Evolutionary conservation across 169 alveolate species (phyloP), one percentile per base, ranked within the genome.

Genomic region (Plasmodium coatneyi): DNA sequence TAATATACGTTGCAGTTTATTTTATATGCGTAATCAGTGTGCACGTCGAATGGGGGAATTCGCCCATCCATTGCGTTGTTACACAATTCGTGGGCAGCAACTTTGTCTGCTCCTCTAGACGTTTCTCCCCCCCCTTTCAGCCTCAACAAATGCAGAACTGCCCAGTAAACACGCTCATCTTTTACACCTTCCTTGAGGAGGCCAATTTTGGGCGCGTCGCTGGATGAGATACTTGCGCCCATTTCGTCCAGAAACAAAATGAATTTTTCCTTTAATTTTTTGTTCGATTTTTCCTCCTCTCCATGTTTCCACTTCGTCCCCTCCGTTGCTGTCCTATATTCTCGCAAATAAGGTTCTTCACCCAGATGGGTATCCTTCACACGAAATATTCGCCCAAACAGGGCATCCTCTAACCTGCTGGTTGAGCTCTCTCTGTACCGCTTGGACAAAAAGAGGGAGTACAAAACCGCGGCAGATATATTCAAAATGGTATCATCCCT

Each of bases 1-100:
- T 91, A 91, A 72, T 91, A 91, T 12, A 91, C 87, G 83, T 91
- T 80, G 41, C 78, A 81, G 46, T 91, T 91, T 56, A 91, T 91
- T 71, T 91, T 91, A 28, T 80, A 91, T 12, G 84, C 91, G 66
- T 81, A 91, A 46, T 91, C 95, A 30, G 92, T 91, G 71, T 80
- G 25, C 16, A 91, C 52, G 28, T 91, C 95, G 74, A 91, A 91
- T 22, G 49, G 14, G 1, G 6, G 30, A n/a, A 14, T 16, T 25
- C 46, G 41, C 28, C 14, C 14, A 0, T 5, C 32, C 10, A 43
- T 71, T 28, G 60, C 60, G 66, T 28, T 34, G 41, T 25, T 46
- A 19, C 43, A 2, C 34, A 74, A 32, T 25, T 4, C 12, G 14
- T 66, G 5, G 19, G 76, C 1, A 49, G 60, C 60, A 49, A 49